Evolutionary conservation across 2,329 filamentous ascomycete genomes (phyloP).

Genomic region (Fusarium pseudocircinatum): DNA sequence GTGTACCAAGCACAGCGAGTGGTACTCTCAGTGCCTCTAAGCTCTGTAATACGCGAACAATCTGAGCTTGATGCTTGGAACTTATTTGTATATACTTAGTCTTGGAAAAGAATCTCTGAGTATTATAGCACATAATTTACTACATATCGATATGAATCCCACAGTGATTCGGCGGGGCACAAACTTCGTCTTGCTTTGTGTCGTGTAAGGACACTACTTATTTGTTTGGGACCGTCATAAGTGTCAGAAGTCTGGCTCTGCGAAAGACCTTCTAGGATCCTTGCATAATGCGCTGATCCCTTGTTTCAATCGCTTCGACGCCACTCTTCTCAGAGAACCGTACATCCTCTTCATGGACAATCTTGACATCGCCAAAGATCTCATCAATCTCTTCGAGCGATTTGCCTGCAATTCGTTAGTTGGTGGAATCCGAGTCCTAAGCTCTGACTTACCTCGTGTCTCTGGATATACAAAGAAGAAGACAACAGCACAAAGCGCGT

Average conservation of each 20-base stretch:
- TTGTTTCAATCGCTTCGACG: neutral
- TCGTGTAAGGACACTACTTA: fast-evolving
- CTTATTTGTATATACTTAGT: constrained; percentile 7
- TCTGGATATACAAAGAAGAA: constrained; percentile 52
- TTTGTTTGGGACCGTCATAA: no score
- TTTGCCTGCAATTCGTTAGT: constrained; percentile 44
- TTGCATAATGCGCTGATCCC: neutral
- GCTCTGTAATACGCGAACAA: fast-evolving
- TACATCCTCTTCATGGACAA: constrained; percentile 36
- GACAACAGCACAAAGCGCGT: constrained; percentile 49
- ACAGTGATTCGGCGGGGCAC: fast-evolving
- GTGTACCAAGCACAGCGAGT: constrained; percentile 38
- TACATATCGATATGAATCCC: no score
- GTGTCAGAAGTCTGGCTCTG: fast-evolving
- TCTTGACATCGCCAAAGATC: constrained; percentile 51
- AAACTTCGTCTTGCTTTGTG: no score
- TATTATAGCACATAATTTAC: neutral
- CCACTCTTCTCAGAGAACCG: constrained; percentile 34
- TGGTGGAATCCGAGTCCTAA: fast-evolving
- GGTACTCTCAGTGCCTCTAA: constrained; percentile 43
- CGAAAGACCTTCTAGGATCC: neutral
- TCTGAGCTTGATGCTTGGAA: neutral
- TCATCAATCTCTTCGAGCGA: constrained; percentile 53
- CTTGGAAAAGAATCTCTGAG: neutral
- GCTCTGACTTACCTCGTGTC: constrained; percentile 44